A percentile compares a stretch with the other conserved stretches of the same genome.
Conservation (phyloP, 2,329 filamentous ascomycete species). For the Pseudocercospora vitis region DNA sequence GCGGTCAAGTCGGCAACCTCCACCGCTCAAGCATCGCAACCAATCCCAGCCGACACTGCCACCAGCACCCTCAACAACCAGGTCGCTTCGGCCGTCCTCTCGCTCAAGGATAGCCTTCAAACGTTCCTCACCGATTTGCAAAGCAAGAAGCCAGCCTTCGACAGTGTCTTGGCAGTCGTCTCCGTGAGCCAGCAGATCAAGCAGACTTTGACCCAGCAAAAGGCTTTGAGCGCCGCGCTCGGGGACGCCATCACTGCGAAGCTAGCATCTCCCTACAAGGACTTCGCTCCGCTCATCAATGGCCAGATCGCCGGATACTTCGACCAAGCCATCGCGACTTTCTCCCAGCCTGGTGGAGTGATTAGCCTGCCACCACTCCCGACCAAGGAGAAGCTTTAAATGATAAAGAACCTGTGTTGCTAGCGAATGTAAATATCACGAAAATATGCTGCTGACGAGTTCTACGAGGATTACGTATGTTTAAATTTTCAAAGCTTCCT, state of each 20-base stretch:
- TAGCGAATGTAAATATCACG: background rate
- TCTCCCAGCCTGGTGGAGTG: constrained; percentile 13
- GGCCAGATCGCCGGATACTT: constrained; percentile 19
- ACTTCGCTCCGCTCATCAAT: constrained; percentile 16
- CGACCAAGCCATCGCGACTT: constrained; percentile 17
- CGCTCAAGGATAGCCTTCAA: constrained; percentile 16
- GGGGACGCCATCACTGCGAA: constrained; percentile 19
- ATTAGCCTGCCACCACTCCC: constrained; percentile 18
- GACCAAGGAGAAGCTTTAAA: constrained; percentile 4
- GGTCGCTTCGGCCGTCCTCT: constrained; percentile 20
- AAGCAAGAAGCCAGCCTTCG: constrained; percentile 22
- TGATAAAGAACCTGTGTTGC: background rate
- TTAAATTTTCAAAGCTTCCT: background rate
- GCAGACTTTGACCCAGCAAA: constrained; percentile 16
- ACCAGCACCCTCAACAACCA: constrained; percentile 9
- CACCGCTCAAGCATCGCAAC: constrained; percentile 14
- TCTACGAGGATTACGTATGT: background rate
- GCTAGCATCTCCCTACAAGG: constrained; percentile 13
- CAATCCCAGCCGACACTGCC: constrained; percentile 11
- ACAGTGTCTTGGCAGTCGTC: constrained; percentile 12
- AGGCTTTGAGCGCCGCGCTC: constrained; percentile 10
- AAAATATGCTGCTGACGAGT: background rate
- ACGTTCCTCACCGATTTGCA: constrained; percentile 20
- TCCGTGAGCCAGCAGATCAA: constrained; percentile 17
- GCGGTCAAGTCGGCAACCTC: constrained; percentile 14